phyloP scores from a whole-genome alignment of 495 filamentous ascomycete genomes.

The Tetracladium marchalianum region DNA sequence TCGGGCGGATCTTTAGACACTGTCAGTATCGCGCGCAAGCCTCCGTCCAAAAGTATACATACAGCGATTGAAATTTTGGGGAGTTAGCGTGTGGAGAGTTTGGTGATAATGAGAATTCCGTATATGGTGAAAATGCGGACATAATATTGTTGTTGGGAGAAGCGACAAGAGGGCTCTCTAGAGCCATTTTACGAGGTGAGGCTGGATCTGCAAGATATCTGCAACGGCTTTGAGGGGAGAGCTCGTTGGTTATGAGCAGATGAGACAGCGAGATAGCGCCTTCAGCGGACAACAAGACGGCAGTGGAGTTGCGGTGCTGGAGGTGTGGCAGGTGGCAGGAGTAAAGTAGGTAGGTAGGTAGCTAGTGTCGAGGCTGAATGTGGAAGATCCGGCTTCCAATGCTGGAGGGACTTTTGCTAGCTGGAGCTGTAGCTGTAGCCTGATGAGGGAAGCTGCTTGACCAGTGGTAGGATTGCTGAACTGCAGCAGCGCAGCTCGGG shows the following conservation, averaged over 20 bases:
- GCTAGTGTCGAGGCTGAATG: conserved; percentile 11
- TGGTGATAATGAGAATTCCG: conserved; percentile 44
- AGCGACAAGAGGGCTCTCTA: conserved; percentile 43
- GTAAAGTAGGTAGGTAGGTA: no score
- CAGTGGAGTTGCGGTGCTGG: not conserved
- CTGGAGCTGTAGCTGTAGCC: no score
- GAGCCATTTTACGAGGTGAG: conserved; percentile 37
- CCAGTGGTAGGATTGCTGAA: no score
- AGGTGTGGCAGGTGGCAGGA: not conserved
- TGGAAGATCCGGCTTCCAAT: not conserved
- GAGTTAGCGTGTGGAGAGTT: conserved; percentile 31
- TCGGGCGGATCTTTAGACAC: conserved; percentile 13
- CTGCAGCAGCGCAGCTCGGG: no score
- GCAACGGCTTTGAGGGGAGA: conserved; percentile 6
- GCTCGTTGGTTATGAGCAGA: conserved; percentile 6
- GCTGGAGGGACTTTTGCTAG: no score
- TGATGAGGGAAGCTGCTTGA: no score
- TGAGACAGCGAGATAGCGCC: no score
- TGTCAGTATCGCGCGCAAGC: conserved; percentile 1
- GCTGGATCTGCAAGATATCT: conserved; percentile 9
- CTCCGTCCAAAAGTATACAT: not conserved
- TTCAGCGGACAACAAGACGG: not conserved
- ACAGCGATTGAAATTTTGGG: conserved; percentile 18
- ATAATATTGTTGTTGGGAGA: conserved; percentile 31
- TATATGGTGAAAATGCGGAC: conserved; percentile 49